A percentile compares a stretch with the other conserved stretches of the same genome.
phyloP scores from a whole-genome alignment of 2,329 filamentous ascomycete genomes.

The Aspergillus sp. region DNA sequence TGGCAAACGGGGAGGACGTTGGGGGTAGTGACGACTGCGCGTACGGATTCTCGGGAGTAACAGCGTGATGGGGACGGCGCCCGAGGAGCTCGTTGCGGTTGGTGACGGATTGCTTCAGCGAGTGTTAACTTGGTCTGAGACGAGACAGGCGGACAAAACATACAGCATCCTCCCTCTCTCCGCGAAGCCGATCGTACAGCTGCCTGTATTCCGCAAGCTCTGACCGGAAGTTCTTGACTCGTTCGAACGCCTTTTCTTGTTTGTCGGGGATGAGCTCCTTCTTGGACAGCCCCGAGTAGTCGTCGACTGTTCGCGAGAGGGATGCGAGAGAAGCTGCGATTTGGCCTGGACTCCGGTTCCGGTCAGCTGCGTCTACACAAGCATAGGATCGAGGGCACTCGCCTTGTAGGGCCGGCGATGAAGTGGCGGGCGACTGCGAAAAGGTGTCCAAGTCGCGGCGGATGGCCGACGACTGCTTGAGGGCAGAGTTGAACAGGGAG shows the following conservation, averaged over 20 bases:
- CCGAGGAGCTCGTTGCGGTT: conserved; percentile 78
- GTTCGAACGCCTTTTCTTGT: conserved; percentile 79
- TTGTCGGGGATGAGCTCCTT: conserved; percentile 86
- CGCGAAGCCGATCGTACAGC: conserved; percentile 68
- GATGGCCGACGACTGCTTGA: conserved; percentile 74
- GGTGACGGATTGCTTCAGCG: conserved; percentile 46
- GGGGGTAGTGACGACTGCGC: conserved; percentile 48
- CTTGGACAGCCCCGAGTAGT: conserved; percentile 76
- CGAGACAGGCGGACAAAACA: conserved; percentile 8
- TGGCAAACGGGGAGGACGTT: conserved; percentile 33
- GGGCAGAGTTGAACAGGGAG: conserved; percentile 72
- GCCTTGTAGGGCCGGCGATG: conserved; percentile 55
- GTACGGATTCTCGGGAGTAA: conserved; percentile 92
- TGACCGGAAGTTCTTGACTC: conserved; percentile 72
- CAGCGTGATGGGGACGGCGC: conserved; percentile 64
- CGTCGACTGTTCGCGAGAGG: conserved; percentile 82
- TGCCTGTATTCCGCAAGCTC: conserved; percentile 73
- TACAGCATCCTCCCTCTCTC: conserved; percentile 64
- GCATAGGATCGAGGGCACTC: not conserved
- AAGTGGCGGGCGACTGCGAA: conserved; percentile 48
- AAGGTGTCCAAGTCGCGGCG: conserved; percentile 66
- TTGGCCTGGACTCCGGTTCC: conserved; percentile 47
- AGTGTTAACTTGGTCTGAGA: conserved; percentile 1
- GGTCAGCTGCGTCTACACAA: conserved; percentile 13
- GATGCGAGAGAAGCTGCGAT: conserved; percentile 69